Base-by-base conservation (phyloP, 2,329 filamentous ascomycete species). In the Fusarium sp. region DNA sequence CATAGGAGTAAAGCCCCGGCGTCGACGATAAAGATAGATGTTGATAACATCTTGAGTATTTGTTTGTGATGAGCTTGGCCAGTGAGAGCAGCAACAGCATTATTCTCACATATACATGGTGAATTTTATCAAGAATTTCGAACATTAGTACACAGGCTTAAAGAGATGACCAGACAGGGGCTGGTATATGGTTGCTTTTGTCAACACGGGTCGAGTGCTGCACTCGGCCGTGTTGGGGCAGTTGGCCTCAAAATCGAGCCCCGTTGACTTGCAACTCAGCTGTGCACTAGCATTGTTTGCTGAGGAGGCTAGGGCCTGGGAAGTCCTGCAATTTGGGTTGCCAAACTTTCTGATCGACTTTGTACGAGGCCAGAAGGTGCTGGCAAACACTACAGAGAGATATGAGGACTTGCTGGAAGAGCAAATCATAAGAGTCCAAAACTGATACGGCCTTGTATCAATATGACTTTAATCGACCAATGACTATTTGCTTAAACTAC, bases 241-340 rank as follows among this genome's bases (percentile, higher is more conserved):
- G 38, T 20, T 26, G 10, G 31, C 49, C 68, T 72, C 36, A 72
- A 45, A 72, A 55, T 28, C 52, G 51, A 72, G 69, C 38, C 44
- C 33, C 31, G 17, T 44, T 36, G 17, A 28, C 22, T 31, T 54
- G 44, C n/a, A 44, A 61, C 49, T 35, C 48, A 24, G 42, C 41
- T 60, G 28, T 60, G 33, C n/a, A 33, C 24, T 48, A 33, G 28
- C n/a, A 9, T 15, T 28, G 33, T 49, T 47, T 15, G n/a, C 31
- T 47, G 49, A 54, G 13, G 47, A 47, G 31, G 15, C 33, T 7
- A 48, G 22, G n/a, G 33, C 14, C 24, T 20, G 24, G 13, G 18
- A 20, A 15, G 6, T 24, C 8, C 12, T 24, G 8, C 6, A 24
- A 11, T 35, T 9, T 22, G 13, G 42, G 44, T 11, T 31, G 6